Base-by-base conservation (phyloP, 2,329 filamentous ascomycete genomes). In the Clarireedia homoeocarpa region DNA sequence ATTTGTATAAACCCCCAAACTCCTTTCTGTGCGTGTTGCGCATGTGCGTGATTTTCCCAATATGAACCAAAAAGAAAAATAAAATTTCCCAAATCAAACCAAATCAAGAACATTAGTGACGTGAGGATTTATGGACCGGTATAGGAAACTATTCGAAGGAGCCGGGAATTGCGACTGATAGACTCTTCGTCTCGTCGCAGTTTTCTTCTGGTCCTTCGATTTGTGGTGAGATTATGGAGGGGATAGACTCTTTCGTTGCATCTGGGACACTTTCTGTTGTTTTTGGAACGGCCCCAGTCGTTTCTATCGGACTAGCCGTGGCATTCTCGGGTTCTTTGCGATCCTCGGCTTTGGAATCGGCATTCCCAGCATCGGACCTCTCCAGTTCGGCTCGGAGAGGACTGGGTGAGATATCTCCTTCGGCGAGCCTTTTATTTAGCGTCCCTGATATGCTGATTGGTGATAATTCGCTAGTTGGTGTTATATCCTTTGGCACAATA, bases 161-260 rank as follows among this genome's bases (percentile, higher is more conserved):
- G 20, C 52, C 52, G 10, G 52, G 52, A 55, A 74, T 73, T 14
- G 71, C 67, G 34, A 73, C 69, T 56, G 58, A 46, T 61, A 42
- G n/a, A n/a, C 52, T 54, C 34, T 36, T 54, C 44, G 17, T 66
- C 24, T 69, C 68, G 40, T 65, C 69, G 12, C 56, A 64, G 5
- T 51, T 55, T 36, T 67, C 67, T 10, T 42, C 53, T 7, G 57
- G 48, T 49, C 60, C 58, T 39, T 27, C 27, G 9, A 60, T 48
- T 55, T 59, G 30, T 52, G 62, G 38, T 38, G 67, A 59, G 45
- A 59, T 58, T 5, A 58, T 58, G 10, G 61, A 62, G 55, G 64
- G 63, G 12, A 56, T 61, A 24, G 63, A 64, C 24, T 63, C 57
- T 48, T 62, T 59, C 15, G 51, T 34, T 14, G 36, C 48, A 42